Base-by-base conservation (phyloP, 2,329 filamentous ascomycete species). In the Fusarium chlamydosporum region DNA sequence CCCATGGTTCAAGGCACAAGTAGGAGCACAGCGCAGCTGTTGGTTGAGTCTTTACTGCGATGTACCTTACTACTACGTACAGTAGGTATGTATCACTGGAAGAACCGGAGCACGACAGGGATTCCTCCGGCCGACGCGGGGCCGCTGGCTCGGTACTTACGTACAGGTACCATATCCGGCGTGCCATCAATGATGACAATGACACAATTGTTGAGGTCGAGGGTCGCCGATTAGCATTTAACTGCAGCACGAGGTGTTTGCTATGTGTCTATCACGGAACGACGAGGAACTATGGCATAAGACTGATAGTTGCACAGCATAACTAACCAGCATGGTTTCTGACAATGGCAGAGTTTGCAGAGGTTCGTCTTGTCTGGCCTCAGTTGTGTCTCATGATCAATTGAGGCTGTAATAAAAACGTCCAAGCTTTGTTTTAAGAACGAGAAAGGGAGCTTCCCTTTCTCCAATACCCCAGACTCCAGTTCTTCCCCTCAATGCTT, bases 181-280 rank as follows among this genome's bases (percentile, higher is more conserved):
- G 66, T 73, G 47, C 45, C 68, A 72, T 74, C 65, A 57, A 74
- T 74, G 72, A 74, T 71, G 72, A 66, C 65, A 59, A 74, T 74
- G 72, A 74, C 70, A 74, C 61, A 74, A 74, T 73, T 43, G 29
- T 52, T 56, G 55, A 63, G 40, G 27, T 47, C 50, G 46, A 48
- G 46, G 45, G 57, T 62, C 26, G 33, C 47, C 20, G 34, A 67
- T 59, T 61, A 66, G 53, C 57, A 67, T 54, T 64, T 65, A 60
- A 62, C 60, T 54, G 56, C 34, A 53, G 71, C 50, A 72, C 68
- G 56, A 57, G 61, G 61, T 62, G 65, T 57, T 56, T 18, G n/a
- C n/a, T 51, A 35, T 20, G n/a, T 51, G 34, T 56, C 48, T 9
- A 50, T 56, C 67, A 60, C 42, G 53, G 56, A 61, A 55, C 63